Evolutionary conservation across 306 rosid genomes (phyloP), one percentile per base, ranked within the genome.

Genomic region (Mimosa bimucronata): DNA sequence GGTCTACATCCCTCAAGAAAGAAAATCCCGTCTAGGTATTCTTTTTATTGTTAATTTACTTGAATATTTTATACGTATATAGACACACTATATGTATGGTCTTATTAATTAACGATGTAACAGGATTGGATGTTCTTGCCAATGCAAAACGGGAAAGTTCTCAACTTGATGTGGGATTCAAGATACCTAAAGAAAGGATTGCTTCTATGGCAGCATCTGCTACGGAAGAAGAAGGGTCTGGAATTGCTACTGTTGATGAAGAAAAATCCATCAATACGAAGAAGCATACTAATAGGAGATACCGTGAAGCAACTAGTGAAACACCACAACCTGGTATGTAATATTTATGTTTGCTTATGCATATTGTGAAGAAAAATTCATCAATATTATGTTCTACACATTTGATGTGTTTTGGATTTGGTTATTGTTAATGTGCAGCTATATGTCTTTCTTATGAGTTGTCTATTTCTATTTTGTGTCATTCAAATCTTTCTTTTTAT

Each of bases 81-180:
- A 1, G 23, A 18, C 23, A 50, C 1, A 3, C 1, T 69, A 41
- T 67, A 12, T 23, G 6, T 2, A 11, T 74, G 29, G n/a, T 38
- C 30, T 19, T 19, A 68, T 52, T 67, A 16, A 50, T 62, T 10
- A 69, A 60, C 73, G 50, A 66, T 83, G 28, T 81, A 14, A 84
- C 76, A 95, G 98, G 98, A 77, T 93, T 95, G 61, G 98, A 95
- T 88, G 79, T 87, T 45, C 94, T 95, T 29, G 98, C 98, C 21
- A 89, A 29, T 76, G 92, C 90, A 19, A 95, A 91, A 76, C 87
- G 97, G 26, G 97, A 78, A n/a, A 94, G 66, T 70, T 79, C 92
- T 80, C 87, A 83, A 45, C 67, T 14, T 71, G 90, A 86, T 25
- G 87, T 77, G 61, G 89, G 88, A 45, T 95, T 95, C 89, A 95